phyloP scores from a whole-genome alignment of 768 basidiomycete species.

The Lenzites betulinus region DNA sequence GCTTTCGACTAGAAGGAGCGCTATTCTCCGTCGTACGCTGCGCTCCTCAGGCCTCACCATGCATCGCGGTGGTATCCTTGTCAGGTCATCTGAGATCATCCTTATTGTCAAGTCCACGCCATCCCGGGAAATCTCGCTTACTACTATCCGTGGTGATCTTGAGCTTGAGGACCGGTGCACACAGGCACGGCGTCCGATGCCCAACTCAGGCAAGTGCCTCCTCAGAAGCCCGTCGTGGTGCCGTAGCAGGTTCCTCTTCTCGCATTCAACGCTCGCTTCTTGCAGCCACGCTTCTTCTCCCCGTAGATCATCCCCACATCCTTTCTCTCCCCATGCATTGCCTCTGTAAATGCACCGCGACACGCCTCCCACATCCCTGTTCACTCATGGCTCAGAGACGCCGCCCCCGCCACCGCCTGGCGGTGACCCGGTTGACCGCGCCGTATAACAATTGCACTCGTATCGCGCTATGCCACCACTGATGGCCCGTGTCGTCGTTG shows the following conservation, averaged over 20 bases:
- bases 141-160: background rate
- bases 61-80: background rate
- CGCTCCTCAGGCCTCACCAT: no score
- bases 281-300: no score
- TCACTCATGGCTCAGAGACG: background rate
- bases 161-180: background rate
- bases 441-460: background rate
- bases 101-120: slow-evolving; percentile 12
- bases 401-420: background rate
- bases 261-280: no score
- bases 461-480: background rate
- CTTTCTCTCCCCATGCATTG: no score
- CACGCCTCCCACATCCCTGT: background rate
- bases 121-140: background rate
- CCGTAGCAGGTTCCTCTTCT: no score
- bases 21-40: no score
- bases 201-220: no score
- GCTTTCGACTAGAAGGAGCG: no score
- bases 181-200: background rate
- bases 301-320: no score
- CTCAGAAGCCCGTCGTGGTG: background rate
- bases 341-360: no score
- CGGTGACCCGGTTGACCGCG: background rate
- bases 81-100: slow-evolving; percentile 6
- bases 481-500: background rate